phyloP scores from a whole-genome alignment of 768 basidiomycete species.

The Pleurotus cornucopiae region DNA sequence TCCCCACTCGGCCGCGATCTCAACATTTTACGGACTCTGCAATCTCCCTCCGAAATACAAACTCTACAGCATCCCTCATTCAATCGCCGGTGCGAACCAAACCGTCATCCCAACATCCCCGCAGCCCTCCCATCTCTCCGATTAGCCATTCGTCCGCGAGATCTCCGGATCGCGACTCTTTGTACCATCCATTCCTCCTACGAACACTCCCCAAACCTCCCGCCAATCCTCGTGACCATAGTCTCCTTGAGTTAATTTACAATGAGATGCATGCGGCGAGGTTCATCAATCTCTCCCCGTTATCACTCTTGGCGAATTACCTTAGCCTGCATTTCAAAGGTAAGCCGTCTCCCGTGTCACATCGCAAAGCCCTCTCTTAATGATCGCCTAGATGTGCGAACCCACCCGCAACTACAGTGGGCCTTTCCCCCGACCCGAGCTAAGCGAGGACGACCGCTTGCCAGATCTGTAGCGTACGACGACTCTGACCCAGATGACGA shows the following conservation, averaged over 20 bases:
- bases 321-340: slow-evolving; percentile 62
- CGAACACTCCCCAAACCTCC: slow-evolving; percentile 35
- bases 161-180: slow-evolving; percentile 3
- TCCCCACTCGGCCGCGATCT: background rate
- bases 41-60: slow-evolving; percentile 1
- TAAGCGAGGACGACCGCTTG: slow-evolving; percentile 13
- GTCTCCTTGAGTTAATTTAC: slow-evolving; percentile 60
- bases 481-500: slow-evolving; percentile 9
- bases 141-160: background rate
- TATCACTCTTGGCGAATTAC: slow-evolving; percentile 55
- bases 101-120: background rate
- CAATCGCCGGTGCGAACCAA: background rate
- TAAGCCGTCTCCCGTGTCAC: slow-evolving; percentile 19
- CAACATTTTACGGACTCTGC: background rate
- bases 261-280: slow-evolving; percentile 61
- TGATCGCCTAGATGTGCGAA: slow-evolving; percentile 49
- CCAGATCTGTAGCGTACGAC: background rate
- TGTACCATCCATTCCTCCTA: slow-evolving; percentile 23
- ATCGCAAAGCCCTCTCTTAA: slow-evolving; percentile 4
- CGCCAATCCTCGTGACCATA: slow-evolving; percentile 63
- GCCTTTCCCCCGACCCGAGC: slow-evolving; percentile 44
- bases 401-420: slow-evolving; percentile 58
- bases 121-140: background rate
- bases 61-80: background rate
- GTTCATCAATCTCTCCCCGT: slow-evolving; percentile 64